These are phyloP conservation scores for Prunus mongolica DNA, from an alignment of 306 rosid species.

Conservation along the genomic window DNA sequence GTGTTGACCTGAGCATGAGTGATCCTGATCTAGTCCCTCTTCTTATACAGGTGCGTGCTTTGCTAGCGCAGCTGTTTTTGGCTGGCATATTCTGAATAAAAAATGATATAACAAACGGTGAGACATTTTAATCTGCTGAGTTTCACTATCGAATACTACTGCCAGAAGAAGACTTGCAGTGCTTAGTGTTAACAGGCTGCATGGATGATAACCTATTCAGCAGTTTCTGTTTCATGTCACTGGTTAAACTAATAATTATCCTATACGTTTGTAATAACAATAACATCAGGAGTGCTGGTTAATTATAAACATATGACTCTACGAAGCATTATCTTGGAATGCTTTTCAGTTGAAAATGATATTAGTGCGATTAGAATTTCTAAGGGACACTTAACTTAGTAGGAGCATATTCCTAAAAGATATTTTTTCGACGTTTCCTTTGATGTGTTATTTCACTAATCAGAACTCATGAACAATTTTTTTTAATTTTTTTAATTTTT, in stretches of 20 bases:
- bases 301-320: background rate
- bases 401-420: background rate
- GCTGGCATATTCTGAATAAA: conserved; percentile 4
- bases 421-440: background rate
- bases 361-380: background rate
- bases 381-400: background rate
- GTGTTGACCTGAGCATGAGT: conserved; percentile 84
- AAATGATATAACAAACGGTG: background rate
- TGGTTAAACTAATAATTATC: background rate
- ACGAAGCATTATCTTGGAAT: background rate
- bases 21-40: conserved; percentile 96
- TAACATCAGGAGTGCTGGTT: background rate
- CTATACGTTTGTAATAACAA: background rate
- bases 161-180: background rate
- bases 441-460: background rate
- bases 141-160: background rate
- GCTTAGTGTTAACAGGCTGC: background rate
- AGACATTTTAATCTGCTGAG: background rate
- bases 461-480: background rate
- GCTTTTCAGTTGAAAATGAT: background rate
- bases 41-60: conserved; percentile 65
- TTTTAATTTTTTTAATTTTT: no score
- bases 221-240: background rate
- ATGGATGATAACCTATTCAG: background rate
- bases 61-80: background rate